Evolutionary conservation across 2,329 filamentous ascomycete species (phyloP).

Genomic region (Proliferodiscus dingleyae): DNA sequence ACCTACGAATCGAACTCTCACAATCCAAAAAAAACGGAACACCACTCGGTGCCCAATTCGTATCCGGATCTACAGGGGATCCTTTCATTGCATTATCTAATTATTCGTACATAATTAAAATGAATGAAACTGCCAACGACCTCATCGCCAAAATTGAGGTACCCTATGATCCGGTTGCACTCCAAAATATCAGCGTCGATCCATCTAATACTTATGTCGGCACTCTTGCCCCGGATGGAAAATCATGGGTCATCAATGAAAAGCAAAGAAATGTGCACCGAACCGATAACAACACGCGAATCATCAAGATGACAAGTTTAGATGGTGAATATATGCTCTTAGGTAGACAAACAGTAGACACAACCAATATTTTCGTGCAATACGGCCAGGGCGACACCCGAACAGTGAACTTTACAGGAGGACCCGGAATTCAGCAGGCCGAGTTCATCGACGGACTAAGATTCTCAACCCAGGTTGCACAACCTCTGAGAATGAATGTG

Average conservation of each 20-base stretch:
- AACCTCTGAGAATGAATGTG: conserved; percentile 7
- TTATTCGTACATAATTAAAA: conserved; percentile 32
- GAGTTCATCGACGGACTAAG: conserved; percentile 29
- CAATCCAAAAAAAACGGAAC: conserved; percentile 30
- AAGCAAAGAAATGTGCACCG: conserved; percentile 25
- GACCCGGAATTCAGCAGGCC: conserved; percentile 21
- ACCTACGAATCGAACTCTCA: conserved; percentile 28
- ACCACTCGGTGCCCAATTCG: conserved; percentile 29
- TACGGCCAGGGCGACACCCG: conserved; percentile 28
- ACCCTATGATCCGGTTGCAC: conserved; percentile 25
- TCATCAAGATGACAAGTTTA: conserved; percentile 29
- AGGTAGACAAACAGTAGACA: conserved; percentile 24
- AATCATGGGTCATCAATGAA: conserved; percentile 35
- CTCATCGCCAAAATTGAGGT: conserved; percentile 33
- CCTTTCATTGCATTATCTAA: conserved; percentile 28
- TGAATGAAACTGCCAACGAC: conserved; percentile 31
- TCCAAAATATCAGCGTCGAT: conserved; percentile 15
- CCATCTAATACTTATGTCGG: conserved; percentile 20
- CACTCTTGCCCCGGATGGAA: conserved; percentile 19
- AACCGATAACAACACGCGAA: conserved; percentile 27
- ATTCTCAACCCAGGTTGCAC: conserved; percentile 10
- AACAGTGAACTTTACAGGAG: conserved; percentile 27
- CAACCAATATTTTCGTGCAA: conserved; percentile 29
- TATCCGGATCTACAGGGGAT: conserved; percentile 28
- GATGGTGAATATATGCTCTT: conserved; percentile 31